A percentile compares a stretch with the other conserved stretches of the same genome.
These are phyloP conservation scores for Endotrypanum monterogeii DNA, from an alignment of 208 protist genomes.

Conservation along the genomic window DNA sequence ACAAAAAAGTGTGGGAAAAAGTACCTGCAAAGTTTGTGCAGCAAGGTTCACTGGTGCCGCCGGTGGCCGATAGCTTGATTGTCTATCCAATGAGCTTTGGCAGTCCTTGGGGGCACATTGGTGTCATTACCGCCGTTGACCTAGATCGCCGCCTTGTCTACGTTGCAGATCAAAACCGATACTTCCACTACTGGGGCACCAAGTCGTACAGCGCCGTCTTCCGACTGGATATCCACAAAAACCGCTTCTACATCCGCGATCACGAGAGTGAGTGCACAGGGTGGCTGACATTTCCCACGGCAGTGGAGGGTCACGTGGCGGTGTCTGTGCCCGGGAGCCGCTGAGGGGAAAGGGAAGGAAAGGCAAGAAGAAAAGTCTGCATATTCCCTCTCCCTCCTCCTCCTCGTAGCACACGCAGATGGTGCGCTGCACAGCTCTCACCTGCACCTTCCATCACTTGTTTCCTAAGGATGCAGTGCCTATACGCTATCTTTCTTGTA, in stretches of 20 bases:
- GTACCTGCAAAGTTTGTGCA: constrained; percentile 53
- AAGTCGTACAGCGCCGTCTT: constrained; percentile 58
- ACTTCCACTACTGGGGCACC: constrained; percentile 70
- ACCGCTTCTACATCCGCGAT: constrained; percentile 64
- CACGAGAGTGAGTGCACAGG: constrained; percentile 64
- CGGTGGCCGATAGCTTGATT: constrained; percentile 62
- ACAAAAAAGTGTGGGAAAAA: constrained; percentile 32
- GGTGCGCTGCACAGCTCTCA: too few relatives aligned
- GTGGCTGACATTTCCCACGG: constrained; percentile 35
- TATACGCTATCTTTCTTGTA: too few relatives aligned
- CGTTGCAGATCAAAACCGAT: constrained; percentile 84
- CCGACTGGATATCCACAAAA: constrained; percentile 40
- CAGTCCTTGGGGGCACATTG: constrained; percentile 80
- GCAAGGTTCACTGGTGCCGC: constrained; percentile 53
- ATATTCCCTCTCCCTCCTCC: background rate
- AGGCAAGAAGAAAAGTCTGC: background rate
- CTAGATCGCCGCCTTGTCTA: constrained; percentile 33
- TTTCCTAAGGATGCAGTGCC: too few relatives aligned
- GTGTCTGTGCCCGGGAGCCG: background rate
- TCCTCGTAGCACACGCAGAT: too few relatives aligned
- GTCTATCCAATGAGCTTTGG: constrained; percentile 68
- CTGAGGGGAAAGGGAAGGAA: background rate
- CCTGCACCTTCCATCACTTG: too few relatives aligned
- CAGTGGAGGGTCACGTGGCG: constrained; percentile 24
- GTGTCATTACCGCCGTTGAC: constrained; percentile 74